These are phyloP conservation scores for Caryopteris hybrid DNA, from an alignment of 305 asterid species.

Conservation along the genomic window DNA sequence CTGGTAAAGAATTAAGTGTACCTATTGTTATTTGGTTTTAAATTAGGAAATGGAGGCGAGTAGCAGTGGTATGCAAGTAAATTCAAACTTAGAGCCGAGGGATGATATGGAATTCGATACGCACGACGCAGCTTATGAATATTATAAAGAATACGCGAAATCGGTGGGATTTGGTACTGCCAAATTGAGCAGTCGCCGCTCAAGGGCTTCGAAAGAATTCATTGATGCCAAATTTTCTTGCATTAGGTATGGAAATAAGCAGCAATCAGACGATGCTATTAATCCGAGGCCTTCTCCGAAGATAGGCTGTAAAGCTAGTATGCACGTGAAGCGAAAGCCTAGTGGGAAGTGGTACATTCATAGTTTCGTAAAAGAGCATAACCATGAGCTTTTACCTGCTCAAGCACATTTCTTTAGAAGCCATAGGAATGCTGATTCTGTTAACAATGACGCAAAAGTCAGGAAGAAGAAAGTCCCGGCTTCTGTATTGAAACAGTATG, in stretches of 20 bases:
- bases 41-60: slow-evolving; percentile 49
- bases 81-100: slow-evolving; percentile 47
- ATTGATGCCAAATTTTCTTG: slow-evolving; percentile 95
- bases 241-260: slow-evolving; percentile 90
- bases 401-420: slow-evolving; percentile 85
- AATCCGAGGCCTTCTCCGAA: slow-evolving; percentile 93
- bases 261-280: slow-evolving; percentile 83
- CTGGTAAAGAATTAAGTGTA: slow-evolving; percentile 4
- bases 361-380: slow-evolving; percentile 76
- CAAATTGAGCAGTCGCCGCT: slow-evolving; percentile 87
- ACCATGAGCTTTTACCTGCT: slow-evolving; percentile 87
- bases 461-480: slow-evolving; percentile 57
- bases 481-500: slow-evolving; percentile 41
- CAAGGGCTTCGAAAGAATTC: slow-evolving; percentile 85
- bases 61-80: slow-evolving; percentile 24
- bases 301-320: slow-evolving; percentile 93
- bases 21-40: not conserved
- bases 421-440: slow-evolving; percentile 56
- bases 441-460: slow-evolving; percentile 39
- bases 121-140: slow-evolving; percentile 79
- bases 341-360: slow-evolving; percentile 81
- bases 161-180: slow-evolving; percentile 90
- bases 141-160: slow-evolving; percentile 79
- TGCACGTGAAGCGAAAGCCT: slow-evolving; percentile 81
- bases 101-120: slow-evolving; percentile 80